Percentiles rank a stretch among this genome's conserved stretches.
These are phyloP conservation scores for Panus rudis DNA, from an alignment of 768 basidiomycete genomes.

Conservation along the genomic window DNA sequence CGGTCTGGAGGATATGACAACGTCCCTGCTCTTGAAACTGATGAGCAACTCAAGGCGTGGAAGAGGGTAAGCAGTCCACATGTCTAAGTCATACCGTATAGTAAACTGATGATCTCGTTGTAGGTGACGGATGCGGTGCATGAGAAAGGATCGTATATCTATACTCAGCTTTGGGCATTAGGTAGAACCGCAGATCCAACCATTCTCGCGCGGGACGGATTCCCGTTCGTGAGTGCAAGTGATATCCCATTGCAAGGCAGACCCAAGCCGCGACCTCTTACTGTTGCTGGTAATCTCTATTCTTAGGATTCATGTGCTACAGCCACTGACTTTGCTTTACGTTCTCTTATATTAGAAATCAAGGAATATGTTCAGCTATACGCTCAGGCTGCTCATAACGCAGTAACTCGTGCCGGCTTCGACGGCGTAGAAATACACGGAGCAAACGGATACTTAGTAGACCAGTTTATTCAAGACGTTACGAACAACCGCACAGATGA, in stretches of 20 bases:
- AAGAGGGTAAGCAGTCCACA: conserved; percentile 30
- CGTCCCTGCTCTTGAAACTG: conserved; percentile 60
- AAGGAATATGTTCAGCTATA: conserved; percentile 29
- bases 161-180: conserved; percentile 51
- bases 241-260: conserved; percentile 15
- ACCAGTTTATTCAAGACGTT: conserved; percentile 34
- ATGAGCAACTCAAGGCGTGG: conserved; percentile 50
- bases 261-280: conserved; percentile 21
- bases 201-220: conserved; percentile 31
- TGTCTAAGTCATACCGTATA: too few species aligned
- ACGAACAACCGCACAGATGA: conserved; percentile 38
- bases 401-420: conserved; percentile 37
- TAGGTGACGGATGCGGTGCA: conserved; percentile 56
- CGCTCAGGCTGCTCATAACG: conserved; percentile 15
- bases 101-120: background rate
- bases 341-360: too few species aligned
- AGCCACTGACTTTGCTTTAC: background rate
- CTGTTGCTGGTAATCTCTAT: conserved; percentile 6
- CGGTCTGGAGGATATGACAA: conserved; percentile 41
- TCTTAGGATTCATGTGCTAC: background rate
- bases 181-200: conserved; percentile 34
- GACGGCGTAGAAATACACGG: conserved; percentile 37
- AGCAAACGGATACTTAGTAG: conserved; percentile 27
- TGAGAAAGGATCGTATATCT: conserved; percentile 43
- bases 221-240: conserved; percentile 29